Evolutionary conservation across 805 yeast genomes (phyloP), one percentile per base, ranked within the genome.

Genomic region (Debaryomyces tyrocola): DNA sequence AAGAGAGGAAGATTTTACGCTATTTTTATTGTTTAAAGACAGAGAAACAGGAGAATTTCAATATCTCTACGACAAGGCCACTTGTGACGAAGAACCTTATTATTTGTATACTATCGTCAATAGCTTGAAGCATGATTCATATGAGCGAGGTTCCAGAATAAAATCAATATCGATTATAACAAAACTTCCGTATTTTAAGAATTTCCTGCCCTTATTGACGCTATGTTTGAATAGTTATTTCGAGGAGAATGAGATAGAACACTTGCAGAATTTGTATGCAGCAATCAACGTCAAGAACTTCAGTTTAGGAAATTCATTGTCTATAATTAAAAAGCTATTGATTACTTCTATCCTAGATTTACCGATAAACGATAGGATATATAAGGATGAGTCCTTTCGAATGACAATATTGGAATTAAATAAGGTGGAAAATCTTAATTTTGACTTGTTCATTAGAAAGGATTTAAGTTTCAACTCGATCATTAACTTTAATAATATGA

Each of bases 121-220:
- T 44, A 79, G 78, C 48, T 69, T 82, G 20, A 66, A 73, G 43
- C 70, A 68, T 47, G 73, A 72, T 34, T 45, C 57, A 6, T 75
- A 75, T 44, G 70, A 70, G 44, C 69, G 91, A 55, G 90, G 90
- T 1, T 78, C 83, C 2, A 65, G 67, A 14, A 82, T 85, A 46
- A 80, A 78, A 56, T 70, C 87, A 2, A 66, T 85, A 46, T 79
- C 85, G 5, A 63, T 85, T 8, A 75, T 84, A 1, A 82, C 90
- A 2, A 67, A 72, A 11, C 63, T 80, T 43, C 62, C 74, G 31
- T 80, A 71, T 56, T 81, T 82, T 59, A 75, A 75, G 47, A 74
- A 77, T 33, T 82, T 83, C 64, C 80, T 78, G 55, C 89, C 88
- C 6, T 54, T 84, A 44, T 57, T 85, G 35, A 60, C 79, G 39